phyloP scores from a whole-genome alignment of 768 basidiomycete genomes.

The Lactarius hengduanensis region DNA sequence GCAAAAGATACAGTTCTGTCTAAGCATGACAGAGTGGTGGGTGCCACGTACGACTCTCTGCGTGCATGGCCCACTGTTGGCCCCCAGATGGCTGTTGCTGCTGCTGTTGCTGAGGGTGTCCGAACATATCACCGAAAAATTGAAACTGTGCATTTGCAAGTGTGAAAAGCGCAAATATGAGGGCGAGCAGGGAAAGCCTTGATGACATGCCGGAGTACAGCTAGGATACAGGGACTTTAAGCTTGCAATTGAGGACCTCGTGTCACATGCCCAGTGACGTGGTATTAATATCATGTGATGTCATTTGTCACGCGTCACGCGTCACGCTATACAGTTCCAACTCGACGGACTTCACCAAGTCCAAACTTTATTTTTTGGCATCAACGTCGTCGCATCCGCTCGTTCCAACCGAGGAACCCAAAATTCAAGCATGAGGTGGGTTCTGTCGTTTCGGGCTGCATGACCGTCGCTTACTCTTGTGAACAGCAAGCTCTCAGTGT shows the following conservation, averaged over 20 bases:
- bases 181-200: conserved; percentile 10
- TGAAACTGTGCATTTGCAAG: conserved; percentile 27
- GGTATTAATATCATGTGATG: too few relatives aligned
- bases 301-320: conserved; percentile 26
- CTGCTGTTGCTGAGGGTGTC: conserved; percentile 25
- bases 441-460: not conserved
- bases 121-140: conserved; percentile 30
- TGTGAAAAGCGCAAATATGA: conserved; percentile 13
- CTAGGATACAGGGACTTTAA: too few relatives aligned
- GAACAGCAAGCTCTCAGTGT: conserved; percentile 87
- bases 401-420: conserved; percentile 11
- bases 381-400: conserved; percentile 1
- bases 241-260: not conserved
- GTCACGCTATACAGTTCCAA: conserved; percentile 28
- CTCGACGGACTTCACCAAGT: too few relatives aligned
- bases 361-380: conserved; percentile 23
- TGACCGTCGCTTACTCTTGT: not conserved
- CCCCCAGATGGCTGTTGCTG: conserved; percentile 28
- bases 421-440: conserved; percentile 30
- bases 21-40: not conserved
- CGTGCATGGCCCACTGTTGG: conserved; percentile 27
- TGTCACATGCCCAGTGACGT: not conserved
- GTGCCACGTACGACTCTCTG: conserved; percentile 24
- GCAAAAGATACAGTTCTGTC: not conserved
- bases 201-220: not conserved